A percentile compares a stretch with the other conserved stretches of the same genome.
These are phyloP conservation scores for Ilex asprella DNA, from an alignment of 257 asterid species.

Conservation along the genomic window DNA sequence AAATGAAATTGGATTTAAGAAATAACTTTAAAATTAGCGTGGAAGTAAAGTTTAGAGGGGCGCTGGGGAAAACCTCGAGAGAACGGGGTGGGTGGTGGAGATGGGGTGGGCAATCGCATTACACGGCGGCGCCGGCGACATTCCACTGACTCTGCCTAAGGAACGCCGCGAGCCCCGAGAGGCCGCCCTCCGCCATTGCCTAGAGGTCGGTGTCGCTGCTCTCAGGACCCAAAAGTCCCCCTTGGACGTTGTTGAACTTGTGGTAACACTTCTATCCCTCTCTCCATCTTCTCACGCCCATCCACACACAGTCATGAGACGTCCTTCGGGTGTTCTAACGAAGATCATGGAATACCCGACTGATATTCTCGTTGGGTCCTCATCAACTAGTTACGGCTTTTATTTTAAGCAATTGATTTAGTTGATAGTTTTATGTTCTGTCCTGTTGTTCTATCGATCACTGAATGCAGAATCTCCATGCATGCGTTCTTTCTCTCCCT, in stretches of 20 bases:
- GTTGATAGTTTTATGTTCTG: not conserved
- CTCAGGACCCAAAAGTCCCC: conserved; percentile 67
- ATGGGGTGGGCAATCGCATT: conserved; percentile 99
- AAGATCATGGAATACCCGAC: not conserved
- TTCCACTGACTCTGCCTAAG: conserved; percentile 52
- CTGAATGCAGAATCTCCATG: no score
- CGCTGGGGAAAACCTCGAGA: no score
- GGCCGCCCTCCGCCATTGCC: conserved; percentile 62
- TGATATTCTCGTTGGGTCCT: not conserved
- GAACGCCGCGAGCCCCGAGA: conserved; percentile 66
- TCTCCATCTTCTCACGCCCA: not conserved
- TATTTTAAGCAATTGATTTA: not conserved
- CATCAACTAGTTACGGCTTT: not conserved
- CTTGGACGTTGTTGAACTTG: conserved; percentile 84
- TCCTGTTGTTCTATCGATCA: not conserved
- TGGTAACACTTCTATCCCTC: conserved; percentile 24
- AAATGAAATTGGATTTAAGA: no score
- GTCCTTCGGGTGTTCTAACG: not conserved
- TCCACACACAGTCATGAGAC: not conserved
- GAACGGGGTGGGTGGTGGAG: conserved; percentile 5
- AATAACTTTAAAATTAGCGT: no score
- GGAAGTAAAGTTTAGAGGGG: no score
- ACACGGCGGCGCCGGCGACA: conserved; percentile 95
- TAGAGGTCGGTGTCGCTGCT: conserved; percentile 72
- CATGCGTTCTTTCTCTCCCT: no score